Conservation (phyloP, 495 filamentous ascomycete genomes). For the Tuber umbilicatum region DNA sequence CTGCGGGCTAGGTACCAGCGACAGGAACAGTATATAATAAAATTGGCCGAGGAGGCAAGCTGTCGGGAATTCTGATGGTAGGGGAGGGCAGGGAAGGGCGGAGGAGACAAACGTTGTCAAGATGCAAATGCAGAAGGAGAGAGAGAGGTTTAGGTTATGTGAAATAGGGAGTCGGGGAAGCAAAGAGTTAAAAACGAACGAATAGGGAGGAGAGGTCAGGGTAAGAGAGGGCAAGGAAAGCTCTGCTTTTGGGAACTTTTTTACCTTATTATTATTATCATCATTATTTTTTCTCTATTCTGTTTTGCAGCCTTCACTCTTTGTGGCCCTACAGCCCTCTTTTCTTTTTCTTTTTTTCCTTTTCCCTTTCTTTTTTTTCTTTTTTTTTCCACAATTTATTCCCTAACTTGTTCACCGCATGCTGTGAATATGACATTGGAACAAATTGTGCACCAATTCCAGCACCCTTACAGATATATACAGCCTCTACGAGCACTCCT, state of each 20-base stretch:
- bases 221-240: not conserved
- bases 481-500: not conserved
- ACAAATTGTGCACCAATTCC: not conserved
- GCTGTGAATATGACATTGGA: not conserved
- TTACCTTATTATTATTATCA: not conserved
- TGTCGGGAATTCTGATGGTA: not conserved
- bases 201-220: not conserved
- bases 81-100: conserved; percentile 15
- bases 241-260: not conserved
- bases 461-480: not conserved
- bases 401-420: not conserved
- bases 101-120: conserved; percentile 29
- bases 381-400: not conserved
- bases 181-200: not conserved
- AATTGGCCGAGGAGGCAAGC: not conserved
- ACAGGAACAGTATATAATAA: not conserved
- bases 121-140: conserved; percentile 35
- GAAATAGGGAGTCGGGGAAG: not conserved
- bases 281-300: not conserved
- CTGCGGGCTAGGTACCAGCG: not conserved
- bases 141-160: not conserved
- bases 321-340: not conserved
- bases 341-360: not conserved
- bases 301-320: not conserved
- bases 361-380: not conserved